phyloP scores from a whole-genome alignment of 768 basidiomycete species.

The Lenzites betulinus region DNA sequence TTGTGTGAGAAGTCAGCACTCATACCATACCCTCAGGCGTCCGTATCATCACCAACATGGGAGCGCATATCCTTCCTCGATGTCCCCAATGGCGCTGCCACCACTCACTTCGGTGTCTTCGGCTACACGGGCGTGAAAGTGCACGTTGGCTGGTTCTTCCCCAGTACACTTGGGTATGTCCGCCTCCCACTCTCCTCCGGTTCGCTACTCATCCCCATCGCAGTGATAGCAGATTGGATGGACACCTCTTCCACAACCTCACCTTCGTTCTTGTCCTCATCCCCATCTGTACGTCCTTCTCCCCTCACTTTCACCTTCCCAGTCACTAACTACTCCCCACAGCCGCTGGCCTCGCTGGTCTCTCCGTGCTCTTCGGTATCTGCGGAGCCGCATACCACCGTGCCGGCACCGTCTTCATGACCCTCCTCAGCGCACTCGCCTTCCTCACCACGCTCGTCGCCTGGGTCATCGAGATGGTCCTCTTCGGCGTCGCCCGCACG shows the following conservation, averaged over 20 bases:
- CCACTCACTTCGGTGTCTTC: slow-evolving; percentile 71
- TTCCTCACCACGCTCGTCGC: slow-evolving; percentile 66
- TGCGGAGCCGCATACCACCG: slow-evolving; percentile 67
- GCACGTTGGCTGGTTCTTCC: slow-evolving; percentile 61
- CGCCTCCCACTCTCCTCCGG: neutral
- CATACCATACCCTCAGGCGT: slow-evolving; percentile 52
- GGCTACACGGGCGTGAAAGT: slow-evolving; percentile 63
- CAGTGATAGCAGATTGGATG: slow-evolving; percentile 51
- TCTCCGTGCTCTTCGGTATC: slow-evolving; percentile 68
- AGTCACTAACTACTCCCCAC: neutral
- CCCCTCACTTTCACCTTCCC: neutral
- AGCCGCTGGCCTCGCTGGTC: slow-evolving; percentile 66
- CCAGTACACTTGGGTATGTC: slow-evolving; percentile 46
- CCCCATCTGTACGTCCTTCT: slow-evolving; percentile 60
- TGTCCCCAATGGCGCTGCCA: slow-evolving; percentile 40
- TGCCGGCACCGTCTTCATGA: slow-evolving; percentile 76
- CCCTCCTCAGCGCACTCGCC: slow-evolving; percentile 65
- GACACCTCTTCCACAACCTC: slow-evolving; percentile 61
- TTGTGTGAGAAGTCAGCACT: no score
- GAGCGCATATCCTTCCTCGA: slow-evolving; percentile 66
- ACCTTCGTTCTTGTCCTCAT: slow-evolving; percentile 77
- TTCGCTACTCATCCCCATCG: neutral
- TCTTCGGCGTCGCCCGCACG: slow-evolving; percentile 71
- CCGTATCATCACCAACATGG: slow-evolving; percentile 78
- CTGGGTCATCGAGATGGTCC: slow-evolving; percentile 77